phyloP scores from a whole-genome alignment of 2,329 filamentous ascomycete genomes.

The Didymella keratinophila region DNA sequence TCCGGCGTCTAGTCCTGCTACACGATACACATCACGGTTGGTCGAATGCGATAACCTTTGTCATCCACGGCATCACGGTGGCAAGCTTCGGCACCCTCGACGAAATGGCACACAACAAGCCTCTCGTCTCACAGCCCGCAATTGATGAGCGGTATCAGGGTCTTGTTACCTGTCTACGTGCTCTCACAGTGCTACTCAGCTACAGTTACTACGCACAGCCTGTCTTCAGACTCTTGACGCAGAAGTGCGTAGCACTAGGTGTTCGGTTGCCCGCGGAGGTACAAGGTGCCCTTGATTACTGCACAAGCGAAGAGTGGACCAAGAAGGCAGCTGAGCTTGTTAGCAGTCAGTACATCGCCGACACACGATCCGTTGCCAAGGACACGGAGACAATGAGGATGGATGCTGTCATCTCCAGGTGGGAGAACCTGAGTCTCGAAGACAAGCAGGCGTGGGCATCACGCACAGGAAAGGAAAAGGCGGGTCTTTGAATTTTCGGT shows the following conservation, averaged over 20 bases:
- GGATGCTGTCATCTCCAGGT: conserved; percentile 40
- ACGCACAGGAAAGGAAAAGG: conserved; percentile 1
- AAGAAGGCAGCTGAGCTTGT: conserved; percentile 35
- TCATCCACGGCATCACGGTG: conserved; percentile 39
- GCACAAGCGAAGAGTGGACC: conserved; percentile 44
- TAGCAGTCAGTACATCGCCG: conserved; percentile 43
- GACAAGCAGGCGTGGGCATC: conserved; percentile 6
- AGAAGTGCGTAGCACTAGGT: conserved; percentile 33
- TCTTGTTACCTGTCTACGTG: conserved; percentile 40
- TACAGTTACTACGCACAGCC: conserved; percentile 43
- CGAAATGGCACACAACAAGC: conserved; percentile 29
- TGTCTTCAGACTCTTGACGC: conserved; percentile 39
- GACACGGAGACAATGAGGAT: conserved; percentile 34
- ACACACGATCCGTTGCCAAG: conserved; percentile 27
- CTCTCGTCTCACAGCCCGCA: conserved; percentile 11
- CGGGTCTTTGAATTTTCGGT: background rate
- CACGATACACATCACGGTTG: conserved; percentile 40
- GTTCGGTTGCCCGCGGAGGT: conserved; percentile 36
- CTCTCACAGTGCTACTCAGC: conserved; percentile 30
- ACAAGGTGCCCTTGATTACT: conserved; percentile 29
- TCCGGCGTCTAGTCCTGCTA: conserved; percentile 34
- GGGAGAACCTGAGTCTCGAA: conserved; percentile 34
- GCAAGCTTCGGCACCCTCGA: conserved; percentile 39
- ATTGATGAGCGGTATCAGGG: conserved; percentile 36
- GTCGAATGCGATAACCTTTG: conserved; percentile 33